Conservation (phyloP, 192 early-diverging fungal genomes). For the Chytriomyces hyalinus region DNA sequence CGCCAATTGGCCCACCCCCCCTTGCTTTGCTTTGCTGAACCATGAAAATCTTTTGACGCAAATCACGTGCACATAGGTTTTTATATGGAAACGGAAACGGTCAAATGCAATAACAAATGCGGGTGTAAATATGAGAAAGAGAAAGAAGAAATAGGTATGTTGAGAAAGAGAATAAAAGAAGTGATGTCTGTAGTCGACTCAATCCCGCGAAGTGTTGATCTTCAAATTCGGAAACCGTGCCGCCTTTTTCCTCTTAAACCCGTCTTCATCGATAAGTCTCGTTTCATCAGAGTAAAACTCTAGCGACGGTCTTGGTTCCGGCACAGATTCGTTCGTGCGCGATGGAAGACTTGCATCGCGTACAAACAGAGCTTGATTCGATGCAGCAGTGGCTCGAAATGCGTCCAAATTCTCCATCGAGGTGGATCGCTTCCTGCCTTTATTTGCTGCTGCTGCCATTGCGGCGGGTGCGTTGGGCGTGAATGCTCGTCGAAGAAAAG, state of each 20-base stretch:
- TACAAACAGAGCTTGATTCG: not conserved
- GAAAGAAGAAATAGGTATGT: too few relatives aligned
- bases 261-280: not conserved
- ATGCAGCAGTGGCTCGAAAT: not conserved
- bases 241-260: not conserved
- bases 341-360: not conserved
- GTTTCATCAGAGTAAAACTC: too few relatives aligned
- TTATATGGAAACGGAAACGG: too few relatives aligned
- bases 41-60: too few relatives aligned
- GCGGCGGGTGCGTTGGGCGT: not conserved
- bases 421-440: not conserved
- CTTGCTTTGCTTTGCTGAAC: too few relatives aligned
- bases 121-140: too few relatives aligned
- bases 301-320: too few relatives aligned
- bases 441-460: not conserved
- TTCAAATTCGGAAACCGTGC: not conserved
- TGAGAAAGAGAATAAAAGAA: too few relatives aligned
- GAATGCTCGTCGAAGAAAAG: not conserved
- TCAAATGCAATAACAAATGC: too few relatives aligned
- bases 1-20: too few relatives aligned
- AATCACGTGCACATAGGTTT: too few relatives aligned
- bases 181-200: not conserved
- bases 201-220: not conserved
- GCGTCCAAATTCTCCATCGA: not conserved
- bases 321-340: not conserved